phyloP scores from a whole-genome alignment of 139 green algal genomes.

The Haematococcus sp. region DNA sequence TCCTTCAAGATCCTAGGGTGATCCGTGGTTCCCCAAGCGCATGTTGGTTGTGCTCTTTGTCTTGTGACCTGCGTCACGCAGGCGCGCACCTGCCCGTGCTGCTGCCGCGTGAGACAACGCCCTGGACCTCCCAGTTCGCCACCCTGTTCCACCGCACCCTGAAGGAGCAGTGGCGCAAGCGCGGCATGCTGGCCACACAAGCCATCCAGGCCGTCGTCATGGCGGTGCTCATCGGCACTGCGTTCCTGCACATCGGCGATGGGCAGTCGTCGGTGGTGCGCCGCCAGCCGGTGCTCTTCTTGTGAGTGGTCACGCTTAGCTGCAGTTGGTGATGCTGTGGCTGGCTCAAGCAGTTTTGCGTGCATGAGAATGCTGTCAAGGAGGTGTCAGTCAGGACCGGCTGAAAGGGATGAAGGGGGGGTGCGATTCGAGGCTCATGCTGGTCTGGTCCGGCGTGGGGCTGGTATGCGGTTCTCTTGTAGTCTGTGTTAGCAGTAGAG shows the following conservation, averaged over 20 bases:
- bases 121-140: slow-evolving; percentile 45
- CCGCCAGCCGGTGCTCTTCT: slow-evolving; percentile 58
- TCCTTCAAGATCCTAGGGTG: too few relatives aligned
- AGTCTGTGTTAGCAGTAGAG: too few relatives aligned
- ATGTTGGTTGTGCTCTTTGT: too few relatives aligned
- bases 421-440: too few relatives aligned
- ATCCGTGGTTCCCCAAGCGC: too few relatives aligned
- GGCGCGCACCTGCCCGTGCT: slow-evolving; percentile 19
- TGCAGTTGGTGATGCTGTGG: too few relatives aligned
- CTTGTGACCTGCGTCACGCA: not conserved
- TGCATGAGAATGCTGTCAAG: too few relatives aligned
- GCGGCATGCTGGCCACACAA: slow-evolving; percentile 25
- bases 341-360: too few relatives aligned
- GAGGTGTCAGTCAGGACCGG: too few relatives aligned
- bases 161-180: slow-evolving; percentile 52
- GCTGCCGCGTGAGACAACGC: slow-evolving; percentile 30
- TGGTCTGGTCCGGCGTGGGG: too few relatives aligned
- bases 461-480: too few relatives aligned
- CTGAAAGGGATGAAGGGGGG: too few relatives aligned
- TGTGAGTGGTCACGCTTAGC: slow-evolving; percentile 7
- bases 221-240: slow-evolving; percentile 41
- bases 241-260: slow-evolving; percentile 48
- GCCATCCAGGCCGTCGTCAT: slow-evolving; percentile 40
- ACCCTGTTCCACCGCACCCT: slow-evolving; percentile 41
- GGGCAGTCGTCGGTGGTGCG: slow-evolving; percentile 25